A percentile compares a stretch with the other conserved stretches of the same genome.
phyloP scores from a whole-genome alignment of 2,329 filamentous ascomycete species.

The Fusarium mangiferae region DNA sequence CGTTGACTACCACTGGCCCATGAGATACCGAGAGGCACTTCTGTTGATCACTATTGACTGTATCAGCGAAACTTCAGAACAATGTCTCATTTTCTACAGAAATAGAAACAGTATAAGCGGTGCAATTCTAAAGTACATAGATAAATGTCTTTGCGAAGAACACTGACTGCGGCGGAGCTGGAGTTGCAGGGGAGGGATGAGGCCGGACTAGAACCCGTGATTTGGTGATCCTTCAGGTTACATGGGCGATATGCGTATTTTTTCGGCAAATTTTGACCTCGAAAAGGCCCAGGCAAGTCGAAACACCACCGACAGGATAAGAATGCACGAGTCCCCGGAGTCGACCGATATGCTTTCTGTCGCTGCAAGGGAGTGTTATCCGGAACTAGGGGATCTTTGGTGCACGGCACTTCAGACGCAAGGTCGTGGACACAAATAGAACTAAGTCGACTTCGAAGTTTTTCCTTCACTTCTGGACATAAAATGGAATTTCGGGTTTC shows the following conservation, averaged over 20 bases:
- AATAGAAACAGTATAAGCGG: too few relatives aligned
- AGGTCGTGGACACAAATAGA: not conserved
- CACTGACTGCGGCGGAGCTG: not conserved
- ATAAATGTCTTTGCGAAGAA: not conserved
- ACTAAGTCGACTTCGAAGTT: not conserved
- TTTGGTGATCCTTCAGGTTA: slow-evolving; percentile 2
- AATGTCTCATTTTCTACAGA: too few relatives aligned
- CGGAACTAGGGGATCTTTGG: not conserved
- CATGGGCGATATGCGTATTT: not conserved
- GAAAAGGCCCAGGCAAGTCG: not conserved
- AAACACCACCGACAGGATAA: not conserved
- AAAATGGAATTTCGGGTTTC: not conserved
- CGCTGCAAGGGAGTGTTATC: slow-evolving; percentile 20
- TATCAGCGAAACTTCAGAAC: not conserved
- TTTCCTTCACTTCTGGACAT: too few relatives aligned
- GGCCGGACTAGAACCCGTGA: slow-evolving; percentile 2
- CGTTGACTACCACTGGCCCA: not conserved
- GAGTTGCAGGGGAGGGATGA: slow-evolving; percentile 15
- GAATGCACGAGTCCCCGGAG: too few relatives aligned
- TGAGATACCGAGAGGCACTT: not conserved
- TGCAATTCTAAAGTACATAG: too few relatives aligned
- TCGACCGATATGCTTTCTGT: not conserved
- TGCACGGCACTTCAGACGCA: not conserved
- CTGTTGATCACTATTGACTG: not conserved
- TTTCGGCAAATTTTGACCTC: not conserved